phyloP scores from a whole-genome alignment of 257 asterid genomes.

The Penstemon barbatus region DNA sequence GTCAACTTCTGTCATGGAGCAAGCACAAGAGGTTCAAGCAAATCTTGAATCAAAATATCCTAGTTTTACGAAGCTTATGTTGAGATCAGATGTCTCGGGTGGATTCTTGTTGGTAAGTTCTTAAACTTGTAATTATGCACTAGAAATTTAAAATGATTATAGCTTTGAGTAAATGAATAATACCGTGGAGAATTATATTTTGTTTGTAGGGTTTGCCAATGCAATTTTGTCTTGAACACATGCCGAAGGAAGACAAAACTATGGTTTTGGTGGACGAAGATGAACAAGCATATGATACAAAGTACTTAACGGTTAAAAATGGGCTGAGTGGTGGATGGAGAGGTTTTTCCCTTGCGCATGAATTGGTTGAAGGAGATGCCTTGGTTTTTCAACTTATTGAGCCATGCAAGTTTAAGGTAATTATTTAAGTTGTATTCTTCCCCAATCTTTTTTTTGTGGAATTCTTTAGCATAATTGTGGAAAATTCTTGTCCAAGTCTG shows the following conservation, averaged over 20 bases:
- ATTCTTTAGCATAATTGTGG: neutral
- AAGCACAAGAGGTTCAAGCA: slow-evolving; percentile 47
- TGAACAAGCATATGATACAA: slow-evolving; percentile 34
- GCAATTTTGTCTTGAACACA: slow-evolving; percentile 43
- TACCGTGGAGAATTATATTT: neutral
- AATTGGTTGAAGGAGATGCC: slow-evolving; percentile 55
- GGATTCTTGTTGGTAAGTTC: neutral
- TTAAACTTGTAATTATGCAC: neutral
- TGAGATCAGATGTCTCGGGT: neutral
- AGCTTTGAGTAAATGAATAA: neutral
- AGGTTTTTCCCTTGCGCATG: slow-evolving; percentile 57
- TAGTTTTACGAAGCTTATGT: neutral
- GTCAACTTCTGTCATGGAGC: slow-evolving; percentile 22
- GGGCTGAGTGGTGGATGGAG: slow-evolving; percentile 81
- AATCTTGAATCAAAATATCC: slow-evolving; percentile 27
- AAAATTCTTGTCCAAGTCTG: too few species aligned
- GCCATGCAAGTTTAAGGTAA: slow-evolving; percentile 45
- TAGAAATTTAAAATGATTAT: neutral
- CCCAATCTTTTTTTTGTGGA: neutral
- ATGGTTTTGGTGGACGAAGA: slow-evolving; percentile 52
- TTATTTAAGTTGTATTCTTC: neutral
- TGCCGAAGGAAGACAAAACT: slow-evolving; percentile 43
- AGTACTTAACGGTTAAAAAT: slow-evolving; percentile 39
- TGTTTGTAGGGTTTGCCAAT: slow-evolving; percentile 52
- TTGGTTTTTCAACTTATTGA: slow-evolving; percentile 58